Evolutionary conservation across 805 yeast genomes (phyloP).

Genomic region (Wickerhamia fluorescens): DNA sequence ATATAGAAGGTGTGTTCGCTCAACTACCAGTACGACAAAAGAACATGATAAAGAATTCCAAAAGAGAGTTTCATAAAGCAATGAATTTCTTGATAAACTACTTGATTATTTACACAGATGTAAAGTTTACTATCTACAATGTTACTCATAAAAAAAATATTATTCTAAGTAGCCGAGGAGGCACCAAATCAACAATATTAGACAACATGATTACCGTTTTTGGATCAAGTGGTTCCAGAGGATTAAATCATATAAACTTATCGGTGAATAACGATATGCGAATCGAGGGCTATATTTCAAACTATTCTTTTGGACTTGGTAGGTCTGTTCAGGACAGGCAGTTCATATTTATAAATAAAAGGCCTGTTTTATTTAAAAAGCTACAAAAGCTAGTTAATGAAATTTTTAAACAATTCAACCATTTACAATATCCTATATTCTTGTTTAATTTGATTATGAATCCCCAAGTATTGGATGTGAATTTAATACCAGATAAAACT

Average conservation of each 20-base stretch:
- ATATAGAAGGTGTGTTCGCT: conserved; percentile 52
- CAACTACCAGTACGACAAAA: conserved; percentile 76
- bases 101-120: conserved; percentile 50
- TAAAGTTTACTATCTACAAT: conserved; percentile 58
- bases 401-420: conserved; percentile 62
- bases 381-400: conserved; percentile 62
- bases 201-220: conserved; percentile 61
- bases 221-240: conserved; percentile 60
- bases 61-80: conserved; percentile 68
- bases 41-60: conserved; percentile 60
- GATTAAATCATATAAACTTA: conserved; percentile 46
- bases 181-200: conserved; percentile 25
- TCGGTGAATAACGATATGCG: conserved; percentile 27
- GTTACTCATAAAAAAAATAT: conserved; percentile 40
- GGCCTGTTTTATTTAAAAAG: conserved; percentile 62
- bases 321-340: conserved; percentile 71
- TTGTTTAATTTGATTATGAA: conserved; percentile 53
- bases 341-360: conserved; percentile 57
- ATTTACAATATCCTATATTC: conserved; percentile 66
- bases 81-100: conserved; percentile 58
- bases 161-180: conserved; percentile 55
- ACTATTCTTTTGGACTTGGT: conserved; percentile 66
- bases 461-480: conserved; percentile 60
- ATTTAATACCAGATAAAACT: conserved; percentile 89
- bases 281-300: conserved; percentile 62